A percentile compares a stretch with the other conserved stretches of the same genome.
phyloP scores from a whole-genome alignment of 257 asterid genomes.

The Nicotiana attenuata region DNA sequence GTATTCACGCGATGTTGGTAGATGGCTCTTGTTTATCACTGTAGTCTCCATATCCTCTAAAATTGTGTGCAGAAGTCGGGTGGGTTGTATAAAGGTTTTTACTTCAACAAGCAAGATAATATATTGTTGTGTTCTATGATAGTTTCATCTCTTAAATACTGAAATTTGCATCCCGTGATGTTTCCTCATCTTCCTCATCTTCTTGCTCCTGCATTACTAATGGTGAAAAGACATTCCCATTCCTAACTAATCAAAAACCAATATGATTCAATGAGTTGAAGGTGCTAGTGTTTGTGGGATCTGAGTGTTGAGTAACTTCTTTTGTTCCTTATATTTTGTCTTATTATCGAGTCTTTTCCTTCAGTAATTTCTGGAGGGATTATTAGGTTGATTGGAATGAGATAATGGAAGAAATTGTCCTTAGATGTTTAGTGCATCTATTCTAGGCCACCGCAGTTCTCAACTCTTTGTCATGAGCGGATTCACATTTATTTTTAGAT shows the following conservation, averaged over 20 bases:
- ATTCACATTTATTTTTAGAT: no score
- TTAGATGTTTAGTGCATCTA: no score
- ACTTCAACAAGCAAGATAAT: background rate
- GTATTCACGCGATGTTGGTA: no score
- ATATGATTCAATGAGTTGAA: background rate
- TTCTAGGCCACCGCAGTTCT: no score
- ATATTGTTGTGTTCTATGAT: background rate
- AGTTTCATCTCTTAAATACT: background rate
- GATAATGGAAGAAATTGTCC: no score
- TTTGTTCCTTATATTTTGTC: background rate
- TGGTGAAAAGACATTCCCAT: background rate
- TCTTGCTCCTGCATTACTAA: background rate
- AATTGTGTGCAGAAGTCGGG: background rate
- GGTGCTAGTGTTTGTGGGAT: background rate
- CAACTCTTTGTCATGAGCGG: no score
- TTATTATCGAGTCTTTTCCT: background rate
- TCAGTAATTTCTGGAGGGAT: no score
- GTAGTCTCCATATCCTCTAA: no score
- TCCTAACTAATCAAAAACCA: background rate
- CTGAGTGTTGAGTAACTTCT: background rate
- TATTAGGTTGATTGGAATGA: no score
- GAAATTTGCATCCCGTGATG: background rate
- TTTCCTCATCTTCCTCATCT: background rate
- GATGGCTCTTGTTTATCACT: no score
- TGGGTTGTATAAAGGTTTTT: background rate